phyloP scores from a whole-genome alignment of 176 grass and related monocot genomes.

The Carex littledalei region DNA sequence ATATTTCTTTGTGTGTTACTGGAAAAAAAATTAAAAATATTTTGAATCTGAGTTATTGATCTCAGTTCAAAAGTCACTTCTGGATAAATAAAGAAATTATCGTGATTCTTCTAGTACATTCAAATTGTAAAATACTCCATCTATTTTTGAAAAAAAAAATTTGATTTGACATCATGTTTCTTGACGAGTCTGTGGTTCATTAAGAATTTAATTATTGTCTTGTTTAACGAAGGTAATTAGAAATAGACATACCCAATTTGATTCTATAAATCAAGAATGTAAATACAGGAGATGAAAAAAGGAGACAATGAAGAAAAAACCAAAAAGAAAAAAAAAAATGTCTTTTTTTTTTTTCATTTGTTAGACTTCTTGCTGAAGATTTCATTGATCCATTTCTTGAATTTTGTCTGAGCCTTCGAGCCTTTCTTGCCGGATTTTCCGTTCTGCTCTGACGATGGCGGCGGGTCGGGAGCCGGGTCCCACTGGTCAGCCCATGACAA shows the following conservation, averaged over 20 bases:
- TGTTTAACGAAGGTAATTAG: neutral
- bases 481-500: constrained; percentile 28
- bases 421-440: constrained; percentile 13
- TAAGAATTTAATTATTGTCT: neutral
- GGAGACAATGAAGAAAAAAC: neutral
- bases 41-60: too few species aligned
- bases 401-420: neutral
- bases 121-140: too few species aligned
- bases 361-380: constrained; percentile 22
- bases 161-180: too few species aligned
- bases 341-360: neutral
- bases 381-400: constrained; percentile 31
- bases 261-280: neutral
- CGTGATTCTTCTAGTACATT: too few species aligned
- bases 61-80: too few species aligned
- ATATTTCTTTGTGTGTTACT: too few species aligned
- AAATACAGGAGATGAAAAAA: neutral
- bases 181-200: too few species aligned
- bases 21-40: too few species aligned
- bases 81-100: too few species aligned
- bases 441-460: neutral
- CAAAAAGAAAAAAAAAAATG: neutral
- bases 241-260: neutral
- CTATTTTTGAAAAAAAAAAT: too few species aligned
- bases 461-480: constrained; percentile 9